Evolutionary conservation across 805 yeast genomes (phyloP).

Genomic region (Ogataea polymorpha): DNA sequence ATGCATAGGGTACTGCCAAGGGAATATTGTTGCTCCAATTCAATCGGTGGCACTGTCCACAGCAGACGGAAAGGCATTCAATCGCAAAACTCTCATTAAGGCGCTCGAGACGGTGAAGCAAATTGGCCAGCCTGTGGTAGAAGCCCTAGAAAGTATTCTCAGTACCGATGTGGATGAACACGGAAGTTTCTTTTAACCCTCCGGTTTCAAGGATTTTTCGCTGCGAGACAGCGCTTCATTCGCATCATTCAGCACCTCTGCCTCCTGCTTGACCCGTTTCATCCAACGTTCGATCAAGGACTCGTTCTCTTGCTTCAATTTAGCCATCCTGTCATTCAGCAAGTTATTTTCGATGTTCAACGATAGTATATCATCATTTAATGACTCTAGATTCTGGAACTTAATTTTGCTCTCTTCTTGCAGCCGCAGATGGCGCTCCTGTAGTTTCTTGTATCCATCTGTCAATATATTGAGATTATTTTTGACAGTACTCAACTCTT

Average conservation of each 20-base stretch:
- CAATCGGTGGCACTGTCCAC: conserved; percentile 60
- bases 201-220: conserved; percentile 13
- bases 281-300: conserved; percentile 42
- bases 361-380: conserved; percentile 49
- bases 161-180: conserved; percentile 35
- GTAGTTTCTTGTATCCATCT: conserved; percentile 25
- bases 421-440: conserved; percentile 17
- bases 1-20: conserved; percentile 66
- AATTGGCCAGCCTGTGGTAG: conserved; percentile 60
- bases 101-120: conserved; percentile 57
- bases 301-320: conserved; percentile 38
- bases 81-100: conserved; percentile 43
- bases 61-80: conserved; percentile 53
- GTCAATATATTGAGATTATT: conserved; percentile 18
- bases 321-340: conserved; percentile 31
- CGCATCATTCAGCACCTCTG: conserved; percentile 40
- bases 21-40: conserved; percentile 70
- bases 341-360: conserved; percentile 49
- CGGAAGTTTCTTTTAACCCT: conserved; percentile 10
- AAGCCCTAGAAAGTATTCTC: conserved; percentile 51
- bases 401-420: conserved; percentile 36
- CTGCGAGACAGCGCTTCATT: conserved; percentile 29
- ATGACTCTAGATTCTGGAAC: conserved; percentile 44
- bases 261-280: conserved; percentile 40
- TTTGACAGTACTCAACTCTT: conserved; percentile 12